Evolutionary conservation across 2,329 filamentous ascomycete species (phyloP).

Genomic region (Macrophomina tecta): DNA sequence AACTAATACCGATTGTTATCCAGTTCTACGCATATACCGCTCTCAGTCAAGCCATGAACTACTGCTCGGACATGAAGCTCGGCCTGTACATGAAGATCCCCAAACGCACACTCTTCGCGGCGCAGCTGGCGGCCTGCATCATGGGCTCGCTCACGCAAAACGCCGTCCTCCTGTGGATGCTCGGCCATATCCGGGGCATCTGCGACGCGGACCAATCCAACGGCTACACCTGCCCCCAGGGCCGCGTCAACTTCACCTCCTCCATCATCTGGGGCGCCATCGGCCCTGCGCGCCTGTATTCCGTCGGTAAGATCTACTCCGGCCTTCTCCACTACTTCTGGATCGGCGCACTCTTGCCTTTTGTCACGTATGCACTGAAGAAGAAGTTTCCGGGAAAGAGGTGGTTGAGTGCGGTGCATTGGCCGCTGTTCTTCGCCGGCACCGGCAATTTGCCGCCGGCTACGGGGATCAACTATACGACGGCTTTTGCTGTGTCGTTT

Average conservation of each 20-base stretch:
- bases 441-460: slow-evolving; percentile 62
- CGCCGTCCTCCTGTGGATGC: slow-evolving; percentile 64
- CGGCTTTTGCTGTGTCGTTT: slow-evolving; percentile 8
- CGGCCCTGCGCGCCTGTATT: slow-evolving; percentile 60
- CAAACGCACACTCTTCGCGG: slow-evolving; percentile 24
- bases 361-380: slow-evolving; percentile 58
- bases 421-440: slow-evolving; percentile 68
- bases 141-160: slow-evolving; percentile 39
- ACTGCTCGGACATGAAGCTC: slow-evolving; percentile 27
- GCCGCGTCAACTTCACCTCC: slow-evolving; percentile 66
- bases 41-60: slow-evolving; percentile 27
- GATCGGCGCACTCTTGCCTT: slow-evolving; percentile 57
- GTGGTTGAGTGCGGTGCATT: slow-evolving; percentile 57
- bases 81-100: slow-evolving; percentile 28
- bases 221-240: slow-evolving; percentile 64
- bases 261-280: slow-evolving; percentile 73
- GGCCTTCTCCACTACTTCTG: slow-evolving; percentile 59
- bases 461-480: slow-evolving; percentile 25
- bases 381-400: slow-evolving; percentile 54
- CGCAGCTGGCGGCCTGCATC: slow-evolving; percentile 24
- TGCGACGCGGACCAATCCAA: slow-evolving; percentile 27
- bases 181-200: slow-evolving; percentile 58
- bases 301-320: slow-evolving; percentile 54
- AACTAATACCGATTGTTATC: too few species aligned
- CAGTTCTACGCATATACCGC: slow-evolving; percentile 28